These are phyloP conservation scores for Pseudopyricularia javanii DNA, from an alignment of 2,329 filamentous ascomycete species.

Conservation along the genomic window DNA sequence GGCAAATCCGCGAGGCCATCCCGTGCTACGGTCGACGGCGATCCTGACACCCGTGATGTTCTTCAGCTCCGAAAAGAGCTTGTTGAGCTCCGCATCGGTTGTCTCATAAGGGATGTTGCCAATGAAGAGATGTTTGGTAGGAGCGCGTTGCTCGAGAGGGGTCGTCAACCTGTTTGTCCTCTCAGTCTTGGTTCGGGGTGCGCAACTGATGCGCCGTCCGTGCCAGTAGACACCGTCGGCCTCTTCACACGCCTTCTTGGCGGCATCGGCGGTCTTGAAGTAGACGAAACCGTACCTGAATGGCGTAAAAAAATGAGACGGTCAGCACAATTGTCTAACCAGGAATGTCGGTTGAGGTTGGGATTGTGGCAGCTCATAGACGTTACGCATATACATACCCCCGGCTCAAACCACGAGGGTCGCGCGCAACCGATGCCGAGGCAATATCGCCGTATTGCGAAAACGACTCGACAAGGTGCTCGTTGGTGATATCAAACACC, in stretches of 20 bases:
- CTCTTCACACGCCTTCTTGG: conserved; percentile 12
- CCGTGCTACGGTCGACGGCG: conserved; percentile 69
- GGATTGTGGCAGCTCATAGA: background rate
- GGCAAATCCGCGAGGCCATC: conserved; percentile 71
- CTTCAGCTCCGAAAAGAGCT: conserved; percentile 57
- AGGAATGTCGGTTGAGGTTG: background rate
- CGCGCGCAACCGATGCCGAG: conserved; percentile 14
- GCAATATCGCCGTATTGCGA: conserved; percentile 17
- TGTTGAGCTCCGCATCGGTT: conserved; percentile 70
- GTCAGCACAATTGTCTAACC: conserved; percentile 5
- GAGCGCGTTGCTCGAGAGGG: conserved; percentile 2
- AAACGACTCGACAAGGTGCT: conserved; percentile 19
- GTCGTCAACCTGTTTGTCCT: background rate
- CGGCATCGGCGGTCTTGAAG: conserved; percentile 11
- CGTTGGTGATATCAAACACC: conserved; percentile 21
- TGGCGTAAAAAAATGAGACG: background rate
- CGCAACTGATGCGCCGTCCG: conserved; percentile 19
- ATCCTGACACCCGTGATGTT: conserved; percentile 68
- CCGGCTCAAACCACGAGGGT: conserved; percentile 21
- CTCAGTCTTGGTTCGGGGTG: conserved; percentile 7
- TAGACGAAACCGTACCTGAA: conserved; percentile 20
- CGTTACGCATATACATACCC: conserved; percentile 11
- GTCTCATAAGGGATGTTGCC: conserved; percentile 82
- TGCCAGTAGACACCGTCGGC: conserved; percentile 24
- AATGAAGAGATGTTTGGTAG: conserved; percentile 48